These are phyloP conservation scores for Cenococcum geophilum DNA, from an alignment of 495 filamentous ascomycete species.

Conservation along the genomic window DNA sequence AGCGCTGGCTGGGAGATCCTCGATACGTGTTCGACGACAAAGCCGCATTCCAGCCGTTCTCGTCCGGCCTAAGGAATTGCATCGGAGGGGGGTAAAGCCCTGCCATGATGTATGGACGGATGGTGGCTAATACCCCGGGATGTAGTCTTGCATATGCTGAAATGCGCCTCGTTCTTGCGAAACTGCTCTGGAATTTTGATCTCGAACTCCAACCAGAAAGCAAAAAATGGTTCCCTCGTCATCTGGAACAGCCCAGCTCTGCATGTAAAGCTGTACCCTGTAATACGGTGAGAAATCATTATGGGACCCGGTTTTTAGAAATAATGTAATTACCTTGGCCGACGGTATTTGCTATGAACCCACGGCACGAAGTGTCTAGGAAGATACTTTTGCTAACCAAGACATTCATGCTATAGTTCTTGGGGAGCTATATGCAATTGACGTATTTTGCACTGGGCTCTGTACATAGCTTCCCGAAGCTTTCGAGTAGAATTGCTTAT, in stretches of 20 bases:
- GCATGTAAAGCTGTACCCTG: not conserved
- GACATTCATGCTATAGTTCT: too few species aligned
- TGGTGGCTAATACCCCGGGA: not conserved
- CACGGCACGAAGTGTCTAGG: too few species aligned
- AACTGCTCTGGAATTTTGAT: slow-evolving; percentile 5
- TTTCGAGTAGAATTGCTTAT: too few species aligned
- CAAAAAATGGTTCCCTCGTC: not conserved
- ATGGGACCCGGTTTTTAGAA: too few species aligned
- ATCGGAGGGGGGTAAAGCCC: slow-evolving; percentile 1
- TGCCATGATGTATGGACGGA: not conserved
- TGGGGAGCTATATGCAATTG: too few species aligned
- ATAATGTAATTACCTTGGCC: too few species aligned
- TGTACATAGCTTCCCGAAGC: too few species aligned
- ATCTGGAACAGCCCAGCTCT: slow-evolving; percentile 1
- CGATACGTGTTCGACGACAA: not conserved
- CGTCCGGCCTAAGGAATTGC: slow-evolving; percentile 1
- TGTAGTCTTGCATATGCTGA: slow-evolving; percentile 9
- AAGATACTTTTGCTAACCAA: too few species aligned
- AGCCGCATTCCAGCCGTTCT: slow-evolving; percentile 5
- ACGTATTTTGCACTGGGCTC: too few species aligned
- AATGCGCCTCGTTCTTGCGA: slow-evolving; percentile 2
- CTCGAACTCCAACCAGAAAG: not conserved
- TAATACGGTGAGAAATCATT: not conserved
- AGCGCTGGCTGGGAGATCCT: slow-evolving; percentile 7
- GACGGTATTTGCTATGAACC: too few species aligned